Evolutionary conservation across 192 early-diverging fungal genomes (phyloP), one percentile per base, ranked within the genome.

Genomic region (Backusella liffmaniae): DNA sequence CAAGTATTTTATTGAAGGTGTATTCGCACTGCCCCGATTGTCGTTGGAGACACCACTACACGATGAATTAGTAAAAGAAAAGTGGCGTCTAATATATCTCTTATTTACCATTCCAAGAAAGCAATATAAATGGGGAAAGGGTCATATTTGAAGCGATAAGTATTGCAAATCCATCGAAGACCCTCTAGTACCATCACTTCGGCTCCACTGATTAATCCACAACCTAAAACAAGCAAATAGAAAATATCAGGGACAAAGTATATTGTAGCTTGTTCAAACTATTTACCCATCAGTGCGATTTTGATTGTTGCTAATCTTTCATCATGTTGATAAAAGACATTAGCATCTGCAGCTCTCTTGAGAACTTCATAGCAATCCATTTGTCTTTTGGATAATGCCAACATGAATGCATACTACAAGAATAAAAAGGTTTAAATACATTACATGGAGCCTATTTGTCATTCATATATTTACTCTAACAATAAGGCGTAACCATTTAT

Each of bases 401-500:
- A 75, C 10, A 84, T 79, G 62, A 82, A 81, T 2, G 86, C 83
- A 75, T 87, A 92, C 92, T 93, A 32, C 32, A 32, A 34, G 30
- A 23, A 29, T 6, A 23, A 76, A 66, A 13, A 34, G 21, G 32
- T 67, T 1, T 32, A 1, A 32, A 3, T 32, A 32, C 32, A 32
- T 2, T 32, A 32, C 32, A 32, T 32, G 32, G 3, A 32, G 32
- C 32, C 2, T 32, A 32, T 32, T 32, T 32, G 32, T 32, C 32
- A 32, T 32, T 32, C 32, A 32, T 42, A 37, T 42, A 71, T 13
- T 26, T 77, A 93, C 92, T 77, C 86, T 86, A 3, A 91, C 79
- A 73, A 92, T 86, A 29, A 92, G 70, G 12, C 91, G 81, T 51
- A 89, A 87, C 93, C 93, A 94, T 66, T 87, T 73, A n/a, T 72